Evolutionary conservation across 1,284 basidiomycete genomes (phyloP).

Genomic region (Fomitopsis palustris): DNA sequence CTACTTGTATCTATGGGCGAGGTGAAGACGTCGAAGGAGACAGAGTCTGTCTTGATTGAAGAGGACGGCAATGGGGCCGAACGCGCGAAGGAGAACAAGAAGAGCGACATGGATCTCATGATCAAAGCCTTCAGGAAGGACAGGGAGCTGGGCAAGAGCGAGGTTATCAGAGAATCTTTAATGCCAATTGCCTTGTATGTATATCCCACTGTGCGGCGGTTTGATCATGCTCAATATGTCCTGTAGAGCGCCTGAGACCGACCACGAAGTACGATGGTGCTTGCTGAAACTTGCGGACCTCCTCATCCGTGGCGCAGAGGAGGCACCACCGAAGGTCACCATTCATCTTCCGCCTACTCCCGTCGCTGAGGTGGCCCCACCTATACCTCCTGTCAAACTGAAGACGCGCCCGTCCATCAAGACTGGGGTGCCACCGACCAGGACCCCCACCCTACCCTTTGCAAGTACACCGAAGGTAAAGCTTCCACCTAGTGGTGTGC

Average conservation of each 20-base stretch:
- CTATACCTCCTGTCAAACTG: constrained; percentile 48
- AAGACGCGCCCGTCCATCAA: constrained; percentile 41
- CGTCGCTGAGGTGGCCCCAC: constrained; percentile 54
- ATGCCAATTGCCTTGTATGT: constrained; percentile 80
- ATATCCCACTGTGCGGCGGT: constrained; percentile 1
- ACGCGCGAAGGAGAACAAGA: constrained; percentile 71
- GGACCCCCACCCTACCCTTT: constrained; percentile 40
- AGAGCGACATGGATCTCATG: constrained; percentile 77
- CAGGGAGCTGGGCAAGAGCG: constrained; percentile 82
- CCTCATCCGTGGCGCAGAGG: constrained; percentile 78
- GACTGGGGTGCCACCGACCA: constrained; percentile 36
- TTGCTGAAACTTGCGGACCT: constrained; percentile 92
- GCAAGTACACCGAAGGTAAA: constrained; percentile 55
- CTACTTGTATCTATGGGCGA: constrained; percentile 89
- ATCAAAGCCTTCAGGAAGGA: constrained; percentile 83
- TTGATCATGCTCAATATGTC: constrained; percentile 6
- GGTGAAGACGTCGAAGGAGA: constrained; percentile 77
- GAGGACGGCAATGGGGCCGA: constrained; percentile 76
- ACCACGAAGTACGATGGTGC: constrained; percentile 88
- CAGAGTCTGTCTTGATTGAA: constrained; percentile 75
- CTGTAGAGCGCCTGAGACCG: constrained; percentile 64
- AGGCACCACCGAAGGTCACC: constrained; percentile 82
- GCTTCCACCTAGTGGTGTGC: constrained; percentile 34
- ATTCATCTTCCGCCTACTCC: constrained; percentile 84
- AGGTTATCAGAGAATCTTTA: constrained; percentile 73